Conservation (phyloP, 1,284 basidiomycete genomes). For the Apiotrichum mycotoxinovorans region DNA sequence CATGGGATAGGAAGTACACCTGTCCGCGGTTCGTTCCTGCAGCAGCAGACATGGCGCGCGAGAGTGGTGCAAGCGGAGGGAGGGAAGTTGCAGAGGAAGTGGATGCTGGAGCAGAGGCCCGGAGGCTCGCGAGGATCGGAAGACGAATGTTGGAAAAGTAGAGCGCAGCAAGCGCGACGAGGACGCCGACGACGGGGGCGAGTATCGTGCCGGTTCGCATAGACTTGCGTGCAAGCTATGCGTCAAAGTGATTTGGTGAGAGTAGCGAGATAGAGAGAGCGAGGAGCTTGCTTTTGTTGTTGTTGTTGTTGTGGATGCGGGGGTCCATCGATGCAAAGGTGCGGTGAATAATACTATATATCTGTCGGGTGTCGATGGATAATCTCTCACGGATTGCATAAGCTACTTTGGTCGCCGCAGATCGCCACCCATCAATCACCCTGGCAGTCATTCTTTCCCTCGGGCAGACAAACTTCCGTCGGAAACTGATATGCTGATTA, state of each 20-base stretch:
- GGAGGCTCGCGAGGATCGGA: no score
- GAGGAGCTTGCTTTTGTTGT: no score
- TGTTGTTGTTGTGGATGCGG: no score
- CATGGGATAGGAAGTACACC: slow-evolving; percentile 47
- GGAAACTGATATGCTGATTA: neutral
- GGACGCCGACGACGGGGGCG: slow-evolving; percentile 2
- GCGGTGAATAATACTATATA: no score
- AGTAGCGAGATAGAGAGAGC: no score
- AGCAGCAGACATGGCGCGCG: neutral
- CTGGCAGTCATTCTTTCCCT: no score
- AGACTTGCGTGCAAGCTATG: neutral
- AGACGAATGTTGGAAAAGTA: neutral
- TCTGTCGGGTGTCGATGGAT: no score
- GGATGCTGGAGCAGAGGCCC: neutral
- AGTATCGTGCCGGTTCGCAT: slow-evolving; percentile 3
- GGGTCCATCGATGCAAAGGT: no score
- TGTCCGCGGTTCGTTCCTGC: slow-evolving; percentile 18
- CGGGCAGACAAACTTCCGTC: neutral
- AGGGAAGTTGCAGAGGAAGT: neutral
- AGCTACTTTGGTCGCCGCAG: no score
- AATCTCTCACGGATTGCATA: no score
- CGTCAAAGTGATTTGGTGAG: neutral
- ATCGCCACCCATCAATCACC: no score
- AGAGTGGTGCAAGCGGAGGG: neutral
- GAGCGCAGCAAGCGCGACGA: slow-evolving; percentile 1